Base-by-base conservation (phyloP, 148 eudicot genomes). In the Cornus suecica region DNA sequence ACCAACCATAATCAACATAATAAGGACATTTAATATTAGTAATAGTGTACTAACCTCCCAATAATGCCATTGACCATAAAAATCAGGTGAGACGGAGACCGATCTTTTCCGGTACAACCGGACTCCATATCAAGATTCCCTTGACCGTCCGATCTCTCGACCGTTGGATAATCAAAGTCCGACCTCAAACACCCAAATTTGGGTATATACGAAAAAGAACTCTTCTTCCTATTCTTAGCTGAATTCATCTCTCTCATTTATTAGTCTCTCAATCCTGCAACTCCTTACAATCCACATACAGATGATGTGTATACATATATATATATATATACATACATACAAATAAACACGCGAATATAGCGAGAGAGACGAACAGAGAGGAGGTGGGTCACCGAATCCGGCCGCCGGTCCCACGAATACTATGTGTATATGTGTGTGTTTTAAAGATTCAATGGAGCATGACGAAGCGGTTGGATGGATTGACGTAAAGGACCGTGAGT, bases 51-150 rank as follows among this genome's bases (percentile, higher is more conserved):
- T 20, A 54, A 93, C 97, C 96, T 94, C 69, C 97, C 98, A 81
- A 92, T 80, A 32, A 94, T 84, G 31, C 98, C 98, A 63, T 94
- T 92, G 54, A 92, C 92, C 91, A 85, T 94, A 37, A 94, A 76
- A 64, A 94, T 71, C 20, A 94, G 83, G 78, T 94, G 98, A 42
- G 82, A 73, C 66, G 93, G 97, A 29, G 52, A 5, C 2, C 26
- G 78, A 28, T 65, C 74, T 54, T 41, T 73, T 45, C 64, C 82
- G 8, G 45, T 31, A 65, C 69, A 29, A 63, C 74, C 86, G 10
- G 98, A 82, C 73, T 85, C 88, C 86, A 89, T 83, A 61, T 92
- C 88, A 66, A 88, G 37, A 78, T 85, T 83, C 3, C 94, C 92
- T 30, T 76, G 84, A 15, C 73, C 85, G 69, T 84, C 83, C 67